Base-by-base conservation (phyloP, 106 monocot genomes). In the Triglochin maritima region DNA sequence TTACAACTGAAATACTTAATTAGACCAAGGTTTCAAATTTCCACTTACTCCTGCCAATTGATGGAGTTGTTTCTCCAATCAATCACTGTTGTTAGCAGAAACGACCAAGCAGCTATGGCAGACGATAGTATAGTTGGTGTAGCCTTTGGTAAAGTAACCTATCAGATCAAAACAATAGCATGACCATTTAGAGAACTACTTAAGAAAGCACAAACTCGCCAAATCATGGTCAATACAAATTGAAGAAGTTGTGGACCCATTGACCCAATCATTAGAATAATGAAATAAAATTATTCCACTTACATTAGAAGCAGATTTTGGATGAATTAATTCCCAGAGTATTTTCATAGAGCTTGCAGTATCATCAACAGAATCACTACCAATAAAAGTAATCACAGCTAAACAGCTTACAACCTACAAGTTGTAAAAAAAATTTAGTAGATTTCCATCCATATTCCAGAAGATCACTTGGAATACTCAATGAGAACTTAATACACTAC, bases 21-120 rank as follows among this genome's bases (percentile, higher is more conserved):
- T 0, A 29, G 29, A 29, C 29, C 29, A 29, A 52, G 11, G 52
- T 52, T 52, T 6, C 11, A 2, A 13, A 49, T 3, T 46, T 67
- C 17, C 60, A 82, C 85, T 86, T 67, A 98, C 98, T 92, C 98
- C 47, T 81, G 86, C 92, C 91, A 98, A 73, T 56, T 98, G 50
- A 80, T 81, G 47, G 86, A 74, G 73, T 77, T 82, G n/a, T 79
- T 75, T 77, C 86, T 83, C 79, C 86, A 77, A 14, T 70, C 61
- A 68, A 66, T 71, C 46, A 98, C 66, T 51, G 84, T 88, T 43
- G 92, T 86, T 42, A 98, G 69, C 69, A 98, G 80, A 78, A 98
- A 86, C 50, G 98, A 69, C 98, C 98, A 98, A 57, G 90, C 85
- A 79, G 85, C 84, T 76, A 98, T 49, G 11, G 88, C 98, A 56